Conservation (phyloP, 306 rosid species). For the Fagus crenata region DNA sequence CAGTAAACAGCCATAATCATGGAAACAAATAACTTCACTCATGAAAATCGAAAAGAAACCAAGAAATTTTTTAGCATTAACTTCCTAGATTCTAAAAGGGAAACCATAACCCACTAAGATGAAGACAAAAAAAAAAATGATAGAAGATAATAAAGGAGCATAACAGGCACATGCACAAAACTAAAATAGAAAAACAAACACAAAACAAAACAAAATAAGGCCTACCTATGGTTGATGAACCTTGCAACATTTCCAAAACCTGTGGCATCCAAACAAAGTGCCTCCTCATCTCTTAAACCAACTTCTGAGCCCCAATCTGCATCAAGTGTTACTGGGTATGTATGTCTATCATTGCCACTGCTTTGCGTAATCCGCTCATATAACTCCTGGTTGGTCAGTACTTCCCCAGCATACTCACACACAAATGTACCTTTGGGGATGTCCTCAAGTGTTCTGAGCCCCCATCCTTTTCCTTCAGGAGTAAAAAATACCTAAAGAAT, state of each 20-base stretch:
- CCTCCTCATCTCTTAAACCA: slow-evolving; percentile 72
- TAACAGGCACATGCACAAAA: no score
- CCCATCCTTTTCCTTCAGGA: slow-evolving; percentile 85
- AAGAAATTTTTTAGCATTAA: neutral
- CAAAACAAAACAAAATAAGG: neutral
- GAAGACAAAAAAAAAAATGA: neutral
- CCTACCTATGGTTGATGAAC: slow-evolving; percentile 89
- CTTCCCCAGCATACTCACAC: slow-evolving; percentile 86
- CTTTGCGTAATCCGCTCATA: slow-evolving; percentile 52
- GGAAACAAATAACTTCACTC: neutral
- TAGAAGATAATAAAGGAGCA: neutral
- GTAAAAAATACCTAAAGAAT: slow-evolving; percentile 68
- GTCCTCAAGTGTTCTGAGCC: slow-evolving; percentile 67
- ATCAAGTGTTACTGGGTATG: slow-evolving; percentile 88
- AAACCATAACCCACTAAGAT: neutral
- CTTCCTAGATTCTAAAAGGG: neutral
- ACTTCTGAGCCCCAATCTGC: slow-evolving; percentile 93
- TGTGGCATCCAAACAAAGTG: slow-evolving; percentile 92
- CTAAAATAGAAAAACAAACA: neutral
- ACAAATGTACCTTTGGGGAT: slow-evolving; percentile 77
- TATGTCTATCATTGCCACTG: slow-evolving; percentile 59
- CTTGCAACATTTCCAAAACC: slow-evolving; percentile 85
- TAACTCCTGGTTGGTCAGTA: slow-evolving; percentile 78
- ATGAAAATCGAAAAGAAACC: neutral
- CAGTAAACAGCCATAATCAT: slow-evolving; percentile 10